phyloP scores from a whole-genome alignment of 2,329 filamentous ascomycete genomes.

The Mycosphaerella arachidis region DNA sequence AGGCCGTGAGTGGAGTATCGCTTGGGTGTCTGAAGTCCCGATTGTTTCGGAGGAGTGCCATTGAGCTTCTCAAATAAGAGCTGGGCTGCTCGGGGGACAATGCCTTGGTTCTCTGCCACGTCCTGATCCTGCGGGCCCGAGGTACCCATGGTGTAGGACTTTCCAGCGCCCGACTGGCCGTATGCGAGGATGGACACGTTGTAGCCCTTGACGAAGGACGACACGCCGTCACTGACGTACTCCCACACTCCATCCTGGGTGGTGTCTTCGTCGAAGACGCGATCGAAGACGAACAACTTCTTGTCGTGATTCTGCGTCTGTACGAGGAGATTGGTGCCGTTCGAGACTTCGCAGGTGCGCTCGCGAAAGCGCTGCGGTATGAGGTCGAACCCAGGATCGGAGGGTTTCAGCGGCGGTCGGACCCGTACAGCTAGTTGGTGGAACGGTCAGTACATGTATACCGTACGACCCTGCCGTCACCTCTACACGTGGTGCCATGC shows the following conservation, averaged over 20 bases:
- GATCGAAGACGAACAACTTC: constrained; percentile 95
- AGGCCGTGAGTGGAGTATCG: constrained; percentile 65
- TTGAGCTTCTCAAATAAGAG: constrained; percentile 83
- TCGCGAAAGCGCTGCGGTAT: constrained; percentile 94
- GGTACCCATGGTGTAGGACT: constrained; percentile 98
- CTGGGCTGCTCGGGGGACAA: constrained; percentile 87
- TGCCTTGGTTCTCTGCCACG: constrained; percentile 55
- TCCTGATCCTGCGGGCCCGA: constrained; percentile 67
- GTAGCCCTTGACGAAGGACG: constrained; percentile 89
- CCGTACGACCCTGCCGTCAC: neutral
- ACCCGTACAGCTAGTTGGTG: constrained; percentile 72
- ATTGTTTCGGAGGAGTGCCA: constrained; percentile 58
- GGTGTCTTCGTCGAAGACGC: constrained; percentile 80
- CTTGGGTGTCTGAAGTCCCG: constrained; percentile 73
- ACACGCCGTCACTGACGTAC: constrained; percentile 85
- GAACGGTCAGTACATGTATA: constrained; percentile 8
- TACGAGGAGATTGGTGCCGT: constrained; percentile 77
- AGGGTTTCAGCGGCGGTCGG: constrained; percentile 74
- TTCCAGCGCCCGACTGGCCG: constrained; percentile 93
- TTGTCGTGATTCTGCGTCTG: constrained; percentile 79
- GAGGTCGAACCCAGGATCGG: constrained; percentile 88
- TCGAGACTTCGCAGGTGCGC: constrained; percentile 85
- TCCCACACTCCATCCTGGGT: constrained; percentile 90
- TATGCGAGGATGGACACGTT: constrained; percentile 97
- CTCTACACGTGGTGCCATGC: neutral